Conservation (phyloP, 176 grass and related monocot species). For the Oryza coarctata region DNA sequence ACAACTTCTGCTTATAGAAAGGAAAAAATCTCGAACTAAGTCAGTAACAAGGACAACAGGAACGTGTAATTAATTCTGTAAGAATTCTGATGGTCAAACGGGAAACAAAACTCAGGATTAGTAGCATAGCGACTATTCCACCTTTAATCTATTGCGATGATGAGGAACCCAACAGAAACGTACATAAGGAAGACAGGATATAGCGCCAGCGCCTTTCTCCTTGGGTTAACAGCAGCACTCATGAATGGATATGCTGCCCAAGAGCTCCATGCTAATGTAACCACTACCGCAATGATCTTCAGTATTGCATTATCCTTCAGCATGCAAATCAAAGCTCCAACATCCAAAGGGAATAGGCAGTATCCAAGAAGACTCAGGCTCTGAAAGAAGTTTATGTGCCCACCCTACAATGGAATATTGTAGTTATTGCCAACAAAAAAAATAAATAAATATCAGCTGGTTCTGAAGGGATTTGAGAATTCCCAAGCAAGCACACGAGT, state of each 20-base stretch:
- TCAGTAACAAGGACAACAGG: background rate
- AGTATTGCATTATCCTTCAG: constrained; percentile 61
- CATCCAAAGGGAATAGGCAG: constrained; percentile 79
- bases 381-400: constrained; percentile 94
- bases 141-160: constrained; percentile 73
- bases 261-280: constrained; percentile 85
- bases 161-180: constrained; percentile 72
- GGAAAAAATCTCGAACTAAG: background rate
- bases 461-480: background rate
- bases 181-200: constrained; percentile 99
- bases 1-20: constrained; percentile 3
- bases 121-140: background rate
- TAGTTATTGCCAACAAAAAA: background rate
- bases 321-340: constrained; percentile 82
- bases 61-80: background rate
- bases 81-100: background rate
- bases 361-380: constrained; percentile 93
- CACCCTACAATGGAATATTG: constrained; percentile 53
- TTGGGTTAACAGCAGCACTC: constrained; percentile 81
- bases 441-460: background rate
- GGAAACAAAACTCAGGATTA: background rate
- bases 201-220: constrained; percentile 85
- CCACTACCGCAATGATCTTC: constrained; percentile 56
- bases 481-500: background rate
- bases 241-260: constrained; percentile 97